Conservation (phyloP, 805 yeast species). For the Starmerella stigmatis region DNA sequence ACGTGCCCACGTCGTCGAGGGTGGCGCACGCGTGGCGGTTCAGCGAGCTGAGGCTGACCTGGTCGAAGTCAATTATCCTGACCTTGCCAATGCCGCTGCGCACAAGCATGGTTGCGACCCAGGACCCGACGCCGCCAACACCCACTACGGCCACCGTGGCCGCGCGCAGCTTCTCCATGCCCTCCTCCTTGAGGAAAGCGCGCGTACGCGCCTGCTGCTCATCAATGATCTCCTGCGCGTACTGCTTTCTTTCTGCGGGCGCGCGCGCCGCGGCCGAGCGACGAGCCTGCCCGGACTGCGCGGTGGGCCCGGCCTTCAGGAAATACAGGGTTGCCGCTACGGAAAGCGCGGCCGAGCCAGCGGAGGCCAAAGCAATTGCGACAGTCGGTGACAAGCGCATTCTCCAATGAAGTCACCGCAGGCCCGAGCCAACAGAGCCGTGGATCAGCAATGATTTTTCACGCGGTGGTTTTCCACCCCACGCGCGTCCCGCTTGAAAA, state of each 20-base stretch:
- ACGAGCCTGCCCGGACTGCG: too few relatives aligned
- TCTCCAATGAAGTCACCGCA: too few relatives aligned
- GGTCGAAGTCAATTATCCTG: constrained; percentile 87
- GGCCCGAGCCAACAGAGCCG: too few relatives aligned
- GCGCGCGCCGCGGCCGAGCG: neutral
- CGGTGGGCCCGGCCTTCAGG: too few relatives aligned
- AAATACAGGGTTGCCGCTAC: constrained; percentile 1
- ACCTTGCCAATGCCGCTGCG: constrained; percentile 80
- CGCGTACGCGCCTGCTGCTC: constrained; percentile 92
- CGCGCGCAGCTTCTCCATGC: constrained; percentile 59
- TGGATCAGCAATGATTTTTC: too few relatives aligned
- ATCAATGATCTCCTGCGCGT: constrained; percentile 62
- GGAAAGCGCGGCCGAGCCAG: constrained; percentile 7
- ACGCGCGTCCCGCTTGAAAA: too few relatives aligned
- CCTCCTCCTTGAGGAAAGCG: constrained; percentile 82
- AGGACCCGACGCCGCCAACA: constrained; percentile 97
- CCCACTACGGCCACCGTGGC: constrained; percentile 76
- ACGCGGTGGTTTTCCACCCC: too few relatives aligned
- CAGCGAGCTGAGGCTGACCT: constrained; percentile 80
- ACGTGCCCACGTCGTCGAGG: constrained; percentile 80
- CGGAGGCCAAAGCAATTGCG: constrained; percentile 6
- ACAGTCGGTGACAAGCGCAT: neutral
- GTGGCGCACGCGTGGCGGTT: constrained; percentile 93
- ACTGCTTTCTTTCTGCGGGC: constrained; percentile 14
- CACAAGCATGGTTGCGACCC: constrained; percentile 84